These are phyloP conservation scores for Hepatocystis sp. DNA, from an alignment of 169 alveolate genomes.

Conservation along the genomic window DNA sequence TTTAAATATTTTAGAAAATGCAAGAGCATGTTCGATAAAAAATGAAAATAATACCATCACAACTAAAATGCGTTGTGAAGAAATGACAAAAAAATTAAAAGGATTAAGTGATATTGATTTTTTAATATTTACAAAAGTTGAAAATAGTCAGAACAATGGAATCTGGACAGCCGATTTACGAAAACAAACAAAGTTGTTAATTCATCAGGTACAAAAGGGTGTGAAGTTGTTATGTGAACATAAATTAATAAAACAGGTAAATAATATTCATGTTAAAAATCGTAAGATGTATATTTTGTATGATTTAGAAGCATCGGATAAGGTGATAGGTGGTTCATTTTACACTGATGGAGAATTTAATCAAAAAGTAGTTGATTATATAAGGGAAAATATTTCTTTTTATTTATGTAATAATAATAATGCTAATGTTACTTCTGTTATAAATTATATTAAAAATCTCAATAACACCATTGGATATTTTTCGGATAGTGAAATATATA, in stretches of 20 bases:
- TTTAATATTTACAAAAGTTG: conserved; percentile 91
- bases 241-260: conserved; percentile 85
- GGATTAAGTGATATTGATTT: conserved; percentile 90
- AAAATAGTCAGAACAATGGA: conserved; percentile 92
- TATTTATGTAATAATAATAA: conserved; percentile 74
- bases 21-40: conserved; percentile 79
- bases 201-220: conserved; percentile 90
- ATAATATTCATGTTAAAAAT: conserved; percentile 91
- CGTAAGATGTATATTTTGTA: conserved; percentile 91
- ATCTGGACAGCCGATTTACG: conserved; percentile 94
- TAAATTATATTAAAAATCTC: conserved; percentile 64
- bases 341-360: conserved; percentile 93
- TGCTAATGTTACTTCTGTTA: conserved; percentile 76
- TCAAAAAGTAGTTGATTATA: conserved; percentile 89
- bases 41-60: conserved; percentile 76
- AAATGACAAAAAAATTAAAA: conserved; percentile 85
- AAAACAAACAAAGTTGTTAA: conserved; percentile 88
- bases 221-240: conserved; percentile 89
- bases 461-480: conserved; percentile 57
- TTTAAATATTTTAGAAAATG: conserved; percentile 78
- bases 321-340: conserved; percentile 93
- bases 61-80: conserved; percentile 86
- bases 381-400: conserved; percentile 79
- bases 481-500: conserved; percentile 62
- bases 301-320: conserved; percentile 90